Evolutionary conservation across 1,139 yeast species (phyloP), one percentile per base, ranked within the genome.

Genomic region (Ogataea hybrid): DNA sequence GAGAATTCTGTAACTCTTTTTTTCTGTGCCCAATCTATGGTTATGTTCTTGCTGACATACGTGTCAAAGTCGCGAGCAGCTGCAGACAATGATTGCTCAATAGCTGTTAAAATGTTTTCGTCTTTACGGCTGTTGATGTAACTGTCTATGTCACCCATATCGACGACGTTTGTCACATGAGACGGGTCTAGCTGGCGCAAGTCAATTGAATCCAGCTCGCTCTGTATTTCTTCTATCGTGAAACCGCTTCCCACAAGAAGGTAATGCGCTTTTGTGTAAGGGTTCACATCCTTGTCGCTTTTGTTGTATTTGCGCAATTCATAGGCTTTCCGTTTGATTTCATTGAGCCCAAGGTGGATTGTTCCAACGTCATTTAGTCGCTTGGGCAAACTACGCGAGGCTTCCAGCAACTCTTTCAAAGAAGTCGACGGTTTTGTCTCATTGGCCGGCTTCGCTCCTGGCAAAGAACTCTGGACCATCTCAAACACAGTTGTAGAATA

Each of bases 231-330:
- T 56, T 88, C 96, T 33, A 95, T 86, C 44, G 88, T 83, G 42
- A 90, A 74, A 0, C 96, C 97, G 58, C 94, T 84, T 1, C 94
- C 86, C 2, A 97, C 96, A 42, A 92, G 71, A 35, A 90, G 68
- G 60, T 90, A 90, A 57, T 89, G 97, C 0, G 97, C 97, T 55
- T 84, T 86, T 2, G 96, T 86, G 58, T 77, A 84, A 48, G 79
- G 61, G 42, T 61, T 55, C 7, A 55, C 56, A 8, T 61, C 57
- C 9, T 65, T 70, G 6, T 48, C 57, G 5, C 43, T 33, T 35
- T 57, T 57, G 30, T 70, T 65, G 25, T 62, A 64, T 47, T 72
- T 74, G 45, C 90, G 73, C 53, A 85, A 67, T 43, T 74, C 75
- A 44, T 71, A 71, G 0, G 95, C 83, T 49, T 85, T 79, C 52